Evolutionary conservation across 78 protist species (phyloP), one percentile per base, ranked within the genome.

Genomic region (Pigoraptor vietnamica): DNA sequence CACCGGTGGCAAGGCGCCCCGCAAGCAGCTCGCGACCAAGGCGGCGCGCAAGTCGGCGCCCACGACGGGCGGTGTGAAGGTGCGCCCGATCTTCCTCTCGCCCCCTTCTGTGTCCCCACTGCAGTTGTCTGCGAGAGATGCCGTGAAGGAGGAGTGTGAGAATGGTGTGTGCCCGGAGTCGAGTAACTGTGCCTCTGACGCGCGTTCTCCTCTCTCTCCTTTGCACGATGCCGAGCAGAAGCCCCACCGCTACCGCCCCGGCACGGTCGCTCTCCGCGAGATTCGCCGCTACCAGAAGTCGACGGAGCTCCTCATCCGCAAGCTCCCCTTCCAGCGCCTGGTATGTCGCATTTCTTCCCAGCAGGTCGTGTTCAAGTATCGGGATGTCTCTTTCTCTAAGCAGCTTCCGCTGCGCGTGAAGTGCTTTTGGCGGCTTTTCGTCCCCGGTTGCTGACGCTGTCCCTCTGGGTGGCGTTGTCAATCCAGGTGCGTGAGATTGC

Each of bases 1-100:
- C 82, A 97, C 99, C 82, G 99, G 99, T 81, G 99, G 98, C 88
- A 97, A 97, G 95, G 99, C 97, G 33, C 98, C 98, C 86, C 97
- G 95, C 38, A 95, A 95, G 97, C 94, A 90, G 79, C 90, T 94
- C 87, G 95, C 93, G 89, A 92, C 93, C 93, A 97, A 95, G 93
- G 96, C 98, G 0, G 96, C 97, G 81, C 94, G 98, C 92, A 95
- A 96, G 97, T 91, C 96, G 25, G 97, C 96, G 32, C 96, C 97
- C 81, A 92, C 96, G 38, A 91, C 96, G 24, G 96, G 96, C 23
- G 97, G 97, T 1, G 95, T 94, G 89, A 96, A 96, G 96, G 33
- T 32, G 86, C n/a, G 36, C 14, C n/a, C 19, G 14, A 81, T 1
- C 19, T 19, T 29, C 36, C 21, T 19, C 36, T 2, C 2, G 9